Conservation (phyloP, 768 basidiomycete species). For the Lentinus brumalis region DNA sequence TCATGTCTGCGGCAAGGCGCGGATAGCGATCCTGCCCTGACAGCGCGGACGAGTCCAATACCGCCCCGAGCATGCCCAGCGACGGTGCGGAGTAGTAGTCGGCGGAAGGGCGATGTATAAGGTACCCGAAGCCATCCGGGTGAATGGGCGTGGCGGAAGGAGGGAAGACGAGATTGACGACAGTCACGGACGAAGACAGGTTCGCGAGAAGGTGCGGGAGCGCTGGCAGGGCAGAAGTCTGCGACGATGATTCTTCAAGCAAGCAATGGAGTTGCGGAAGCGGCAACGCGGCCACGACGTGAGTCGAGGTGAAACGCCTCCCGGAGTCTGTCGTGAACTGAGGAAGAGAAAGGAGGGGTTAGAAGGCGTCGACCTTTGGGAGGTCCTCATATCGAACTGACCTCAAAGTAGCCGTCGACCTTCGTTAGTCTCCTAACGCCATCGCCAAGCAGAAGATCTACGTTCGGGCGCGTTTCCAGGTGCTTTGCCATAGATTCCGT, state of each 20-base stretch:
- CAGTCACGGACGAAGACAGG: conserved; percentile 75
- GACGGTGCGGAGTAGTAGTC: conserved; percentile 50
- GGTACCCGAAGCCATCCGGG: conserved; percentile 91
- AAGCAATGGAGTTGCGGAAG: conserved; percentile 49
- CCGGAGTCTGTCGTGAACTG: conserved; percentile 38
- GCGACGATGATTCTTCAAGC: not conserved
- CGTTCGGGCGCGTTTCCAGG: conserved; percentile 53
- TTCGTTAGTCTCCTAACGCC: conserved; percentile 37
- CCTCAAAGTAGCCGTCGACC: conserved; percentile 32
- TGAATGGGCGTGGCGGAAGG: conserved; percentile 52
- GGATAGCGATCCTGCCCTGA: conserved; percentile 50
- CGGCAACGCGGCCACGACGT: conserved; percentile 78
- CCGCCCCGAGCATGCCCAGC: conserved; percentile 73
- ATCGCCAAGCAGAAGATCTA: conserved; percentile 53
- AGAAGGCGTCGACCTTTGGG: not conserved
- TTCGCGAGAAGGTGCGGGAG: conserved; percentile 74
- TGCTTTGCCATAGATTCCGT: conserved; percentile 53
- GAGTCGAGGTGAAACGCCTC: conserved; percentile 50
- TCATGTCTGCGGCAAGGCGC: too few species aligned
- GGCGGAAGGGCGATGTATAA: conserved; percentile 74
- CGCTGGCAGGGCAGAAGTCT: conserved; percentile 7
- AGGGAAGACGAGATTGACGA: conserved; percentile 86
- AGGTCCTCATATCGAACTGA: not conserved
- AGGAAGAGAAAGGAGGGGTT: not conserved
- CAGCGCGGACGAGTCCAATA: conserved; percentile 87